These are phyloP conservation scores for Kalanchoe fedtschenkoi DNA, from an alignment of 164 flowering plant species.

Conservation along the genomic window DNA sequence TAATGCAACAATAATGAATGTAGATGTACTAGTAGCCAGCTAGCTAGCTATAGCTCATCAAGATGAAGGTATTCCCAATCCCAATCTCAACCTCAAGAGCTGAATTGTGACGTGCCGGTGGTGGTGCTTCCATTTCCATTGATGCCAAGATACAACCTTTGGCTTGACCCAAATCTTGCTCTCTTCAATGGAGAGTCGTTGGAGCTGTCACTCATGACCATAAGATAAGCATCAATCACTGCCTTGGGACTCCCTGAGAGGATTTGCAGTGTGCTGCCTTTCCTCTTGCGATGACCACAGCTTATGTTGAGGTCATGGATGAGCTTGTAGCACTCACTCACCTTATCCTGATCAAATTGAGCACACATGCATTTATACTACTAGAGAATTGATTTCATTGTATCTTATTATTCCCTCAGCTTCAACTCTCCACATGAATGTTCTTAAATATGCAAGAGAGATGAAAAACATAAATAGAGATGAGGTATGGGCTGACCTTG, in stretches of 20 bases:
- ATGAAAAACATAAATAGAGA: not conserved
- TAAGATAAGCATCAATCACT: conserved; percentile 21
- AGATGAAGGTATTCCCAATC: too few species aligned
- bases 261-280: conserved; percentile 9
- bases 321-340: conserved; percentile 20
- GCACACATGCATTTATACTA: not conserved
- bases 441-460: not conserved
- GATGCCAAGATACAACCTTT: too few species aligned
- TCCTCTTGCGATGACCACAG: not conserved
- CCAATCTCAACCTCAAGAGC: too few species aligned
- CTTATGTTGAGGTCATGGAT: conserved; percentile 11
- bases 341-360: conserved; percentile 20
- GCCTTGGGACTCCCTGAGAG: conserved; percentile 26
- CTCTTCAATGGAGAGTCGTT: conserved; percentile 20
- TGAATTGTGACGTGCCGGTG: too few species aligned
- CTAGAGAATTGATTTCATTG: too few species aligned
- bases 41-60: too few species aligned
- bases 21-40: too few species aligned
- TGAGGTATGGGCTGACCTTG: conserved; percentile 6
- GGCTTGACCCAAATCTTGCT: too few species aligned
- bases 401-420: not conserved
- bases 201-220: conserved; percentile 23
- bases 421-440: not conserved
- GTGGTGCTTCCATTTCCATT: too few species aligned
- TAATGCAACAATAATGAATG: too few species aligned